Percentiles rank a stretch among this genome's conserved stretches.
These are phyloP conservation scores for Cutaneotrichosporon spelunceum DNA, from an alignment of 1,284 basidiomycete species.

Conservation along the genomic window DNA sequence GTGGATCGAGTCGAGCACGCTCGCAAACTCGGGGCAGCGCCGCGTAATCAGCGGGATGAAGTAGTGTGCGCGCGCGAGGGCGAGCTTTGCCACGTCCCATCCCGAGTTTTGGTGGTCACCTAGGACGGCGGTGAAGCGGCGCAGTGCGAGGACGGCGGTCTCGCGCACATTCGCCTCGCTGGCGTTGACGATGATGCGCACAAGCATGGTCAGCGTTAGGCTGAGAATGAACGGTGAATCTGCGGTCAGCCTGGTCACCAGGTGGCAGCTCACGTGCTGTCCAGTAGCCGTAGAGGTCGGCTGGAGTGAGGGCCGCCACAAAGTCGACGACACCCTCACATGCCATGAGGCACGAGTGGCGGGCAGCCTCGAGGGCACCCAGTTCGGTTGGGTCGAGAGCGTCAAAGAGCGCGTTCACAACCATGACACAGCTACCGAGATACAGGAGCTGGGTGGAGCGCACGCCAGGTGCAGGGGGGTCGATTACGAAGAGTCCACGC, in stretches of 20 bases:
- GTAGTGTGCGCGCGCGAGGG: slow-evolving; percentile 7
- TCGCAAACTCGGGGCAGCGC: slow-evolving; percentile 7
- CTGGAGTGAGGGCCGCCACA: background rate
- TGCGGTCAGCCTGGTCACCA: background rate
- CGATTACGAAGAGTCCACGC: background rate
- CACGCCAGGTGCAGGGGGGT: background rate
- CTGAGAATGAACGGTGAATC: slow-evolving; percentile 10
- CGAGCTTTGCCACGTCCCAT: slow-evolving; percentile 7
- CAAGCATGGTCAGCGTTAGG: slow-evolving; percentile 6
- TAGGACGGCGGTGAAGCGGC: slow-evolving; percentile 2
- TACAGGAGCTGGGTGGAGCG: slow-evolving; percentile 5
- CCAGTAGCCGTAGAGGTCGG: slow-evolving; percentile 8
- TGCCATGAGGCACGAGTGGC: slow-evolving; percentile 8
- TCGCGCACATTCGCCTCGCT: slow-evolving; percentile 2
- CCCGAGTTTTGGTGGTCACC: slow-evolving; percentile 6
- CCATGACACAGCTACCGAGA: slow-evolving; percentile 8
- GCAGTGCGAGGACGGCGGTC: background rate
- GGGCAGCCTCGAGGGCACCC: background rate
- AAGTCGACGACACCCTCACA: slow-evolving; percentile 6
- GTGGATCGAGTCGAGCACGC: slow-evolving; percentile 5
- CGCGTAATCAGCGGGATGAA: slow-evolving; percentile 8
- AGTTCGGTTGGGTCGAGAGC: background rate
- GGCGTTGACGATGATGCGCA: slow-evolving; percentile 7
- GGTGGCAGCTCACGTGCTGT: background rate
- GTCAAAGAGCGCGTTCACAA: slow-evolving; percentile 1